Evolutionary conservation across 352 stramenopile genomes (phyloP), one percentile per base, ranked within the genome.

Genomic region (Globisporangium echinulatum): DNA sequence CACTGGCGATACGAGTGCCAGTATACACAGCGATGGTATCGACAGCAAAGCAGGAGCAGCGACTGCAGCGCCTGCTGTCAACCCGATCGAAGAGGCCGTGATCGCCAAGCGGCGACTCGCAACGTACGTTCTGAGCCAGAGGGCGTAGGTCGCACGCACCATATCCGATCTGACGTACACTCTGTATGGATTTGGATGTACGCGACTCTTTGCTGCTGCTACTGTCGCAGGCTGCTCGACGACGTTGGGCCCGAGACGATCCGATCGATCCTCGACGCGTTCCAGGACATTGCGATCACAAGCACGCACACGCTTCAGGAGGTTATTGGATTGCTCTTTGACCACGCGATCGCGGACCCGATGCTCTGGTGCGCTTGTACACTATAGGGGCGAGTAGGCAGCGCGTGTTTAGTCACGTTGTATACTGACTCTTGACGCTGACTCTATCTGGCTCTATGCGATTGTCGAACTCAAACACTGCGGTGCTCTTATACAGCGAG

Each of bases 241-340:
- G 62, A 83, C 58, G 65, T 90, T 3, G 66, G 66, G 5, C 59
- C 70, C 6, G 68, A 80, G 13, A 72, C 72, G 3, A 61, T 88
- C 15, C 51, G 49, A 7, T 62, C 63, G 13, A 74, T 87, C 15
- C 58, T 92, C 39, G 58, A 78, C 25, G 70, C 63, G 2, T 90
- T 90, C 51, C 66, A 86, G 64, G 68, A 72, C 37, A 80, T 92
- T 40, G 58, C 63, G 17, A 86, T 92, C 57, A 87, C 69, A 46
- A 91, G 81, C 61, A 88, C 70, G 13, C 68, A 87, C 52, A 90
- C 83, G 39, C 62, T 92, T 0, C 74, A 90, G 71, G 78, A 88
- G 58, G 63, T 90, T 5, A 86, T 89, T 7, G 70, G 60, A 2
- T 46, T 87, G 19, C 61, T 92, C 0, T 90, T 92, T 52, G 83